Evolutionary conservation across 1,284 basidiomycete genomes (phyloP), one percentile per base, ranked within the genome.

Genomic region (Fistulinella cinereoalba): DNA sequence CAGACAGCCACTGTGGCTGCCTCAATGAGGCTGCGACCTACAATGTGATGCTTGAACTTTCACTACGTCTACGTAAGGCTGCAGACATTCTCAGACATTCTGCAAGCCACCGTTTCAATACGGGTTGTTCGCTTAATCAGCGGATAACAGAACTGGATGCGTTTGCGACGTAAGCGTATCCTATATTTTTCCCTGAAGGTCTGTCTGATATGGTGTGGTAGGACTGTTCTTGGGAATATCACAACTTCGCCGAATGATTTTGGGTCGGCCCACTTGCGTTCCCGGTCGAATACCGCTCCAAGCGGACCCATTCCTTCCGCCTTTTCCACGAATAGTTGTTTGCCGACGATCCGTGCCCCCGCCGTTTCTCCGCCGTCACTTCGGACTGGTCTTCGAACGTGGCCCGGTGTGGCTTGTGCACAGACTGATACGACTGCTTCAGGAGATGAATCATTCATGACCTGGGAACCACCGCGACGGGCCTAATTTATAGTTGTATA

Each of bases 21-120:
- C 68, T 84, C 34, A 68, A 73, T 43, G 79, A 83, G 48, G 53
- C 69, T 23, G 58, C 69, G 24, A 76, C 68, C 54, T 83, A 84
- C 56, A 76, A 69, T 44, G 75, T 73, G 31, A 69, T 82, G 22
- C 73, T 84, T 9, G 81, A 84, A 54, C 67, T 85, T 22, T 84
- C 82, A 2, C 66, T 83, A 24, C 71, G 80, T 43, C 70, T 85
- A 24, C 71, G 81, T 25, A 79, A 74, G 52, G 79, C 80, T 3
- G 75, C 76, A 21, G 74, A 82, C 47, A 68, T 77, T 28, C 75
- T 85, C 37, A 67, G 71, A 22, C 74, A 71, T 39, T 76, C 75
- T 9, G 58, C 73, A 22, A 72, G 69, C 46, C 82, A 85, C 57
- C 69, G 65, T 24, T 57, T 72, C 46, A 70, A 71, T 25, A 67